These are phyloP conservation scores for Neospora caninum DNA, from an alignment of 169 alveolate genomes.

Conservation along the genomic window DNA sequence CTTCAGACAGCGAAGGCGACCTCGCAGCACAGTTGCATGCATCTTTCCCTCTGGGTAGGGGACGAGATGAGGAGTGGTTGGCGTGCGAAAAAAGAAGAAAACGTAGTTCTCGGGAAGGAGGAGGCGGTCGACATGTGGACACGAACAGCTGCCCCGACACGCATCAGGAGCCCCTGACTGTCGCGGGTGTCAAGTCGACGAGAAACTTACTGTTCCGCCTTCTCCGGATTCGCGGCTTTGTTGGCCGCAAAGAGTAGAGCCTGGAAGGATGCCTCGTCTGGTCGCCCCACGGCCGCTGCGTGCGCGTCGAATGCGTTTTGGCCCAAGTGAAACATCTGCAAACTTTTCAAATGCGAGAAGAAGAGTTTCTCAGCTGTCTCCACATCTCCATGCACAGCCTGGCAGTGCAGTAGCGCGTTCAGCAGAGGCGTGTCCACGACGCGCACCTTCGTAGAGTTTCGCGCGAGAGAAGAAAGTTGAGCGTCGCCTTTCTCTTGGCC, in stretches of 20 bases:
- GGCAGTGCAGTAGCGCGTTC: background rate
- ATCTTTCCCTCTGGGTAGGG: too few relatives aligned
- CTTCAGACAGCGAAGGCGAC: too few relatives aligned
- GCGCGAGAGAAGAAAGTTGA: background rate
- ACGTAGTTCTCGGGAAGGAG: too few relatives aligned
- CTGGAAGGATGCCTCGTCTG: conserved; percentile 3
- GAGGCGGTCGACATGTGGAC: too few relatives aligned
- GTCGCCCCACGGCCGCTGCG: background rate
- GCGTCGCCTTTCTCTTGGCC: background rate
- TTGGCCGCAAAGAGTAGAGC: conserved; percentile 26
- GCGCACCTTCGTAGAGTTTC: background rate
- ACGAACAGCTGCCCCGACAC: too few relatives aligned
- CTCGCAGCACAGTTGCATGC: too few relatives aligned
- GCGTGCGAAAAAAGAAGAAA: too few relatives aligned
- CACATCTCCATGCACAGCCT: background rate
- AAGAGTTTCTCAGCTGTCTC: background rate
- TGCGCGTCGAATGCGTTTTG: background rate
- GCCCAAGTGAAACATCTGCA: background rate
- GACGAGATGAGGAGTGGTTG: too few relatives aligned
- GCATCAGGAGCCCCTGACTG: too few relatives aligned
- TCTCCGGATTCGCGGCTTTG: conserved; percentile 3
- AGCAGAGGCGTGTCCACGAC: conserved; percentile 15
- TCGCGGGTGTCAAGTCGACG: too few relatives aligned
- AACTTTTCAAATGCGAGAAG: background rate
- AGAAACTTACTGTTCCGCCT: background rate